Evolutionary conservation across 306 rosid species (phyloP).

Genomic region (Styphnolobium japonicum): DNA sequence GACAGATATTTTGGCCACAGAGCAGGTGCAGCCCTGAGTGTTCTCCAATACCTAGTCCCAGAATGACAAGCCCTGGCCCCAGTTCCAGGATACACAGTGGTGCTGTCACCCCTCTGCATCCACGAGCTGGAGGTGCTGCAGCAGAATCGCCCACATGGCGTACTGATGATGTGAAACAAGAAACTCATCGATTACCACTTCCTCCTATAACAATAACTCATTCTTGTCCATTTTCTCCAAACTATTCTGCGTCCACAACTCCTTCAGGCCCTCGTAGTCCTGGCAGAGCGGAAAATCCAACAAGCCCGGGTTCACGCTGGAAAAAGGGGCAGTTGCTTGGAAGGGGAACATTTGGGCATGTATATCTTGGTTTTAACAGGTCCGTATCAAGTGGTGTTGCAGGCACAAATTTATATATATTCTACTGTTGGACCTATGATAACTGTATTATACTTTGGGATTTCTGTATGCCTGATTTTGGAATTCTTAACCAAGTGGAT

Average conservation of each 20-base stretch:
- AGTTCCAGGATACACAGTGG: constrained; percentile 90
- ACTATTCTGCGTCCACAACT: constrained; percentile 77
- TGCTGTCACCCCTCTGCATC: constrained; percentile 80
- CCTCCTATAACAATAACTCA: constrained; percentile 67
- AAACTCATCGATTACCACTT: constrained; percentile 77
- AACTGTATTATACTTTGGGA: not conserved
- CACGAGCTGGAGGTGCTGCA: constrained; percentile 60
- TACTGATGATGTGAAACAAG: constrained; percentile 67
- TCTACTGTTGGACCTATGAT: constrained; percentile 2
- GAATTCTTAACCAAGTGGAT: not conserved
- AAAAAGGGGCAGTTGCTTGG: constrained; percentile 89
- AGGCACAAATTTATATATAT: constrained; percentile 25
- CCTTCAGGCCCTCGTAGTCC: constrained; percentile 93
- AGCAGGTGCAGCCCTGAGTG: constrained; percentile 74
- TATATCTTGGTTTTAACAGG: constrained; percentile 92
- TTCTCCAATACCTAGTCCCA: constrained; percentile 85
- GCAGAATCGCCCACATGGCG: constrained; percentile 51
- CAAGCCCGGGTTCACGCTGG: constrained; percentile 85
- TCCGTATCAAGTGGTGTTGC: constrained; percentile 39
- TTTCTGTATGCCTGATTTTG: constrained; percentile 3
- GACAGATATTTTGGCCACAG: constrained; percentile 55
- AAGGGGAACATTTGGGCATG: constrained; percentile 95
- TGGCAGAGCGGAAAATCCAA: constrained; percentile 66
- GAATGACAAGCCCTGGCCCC: constrained; percentile 78
- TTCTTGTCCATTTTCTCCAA: constrained; percentile 61